phyloP scores from a whole-genome alignment of 2,329 filamentous ascomycete genomes.

The Chaetomium strumarium region DNA sequence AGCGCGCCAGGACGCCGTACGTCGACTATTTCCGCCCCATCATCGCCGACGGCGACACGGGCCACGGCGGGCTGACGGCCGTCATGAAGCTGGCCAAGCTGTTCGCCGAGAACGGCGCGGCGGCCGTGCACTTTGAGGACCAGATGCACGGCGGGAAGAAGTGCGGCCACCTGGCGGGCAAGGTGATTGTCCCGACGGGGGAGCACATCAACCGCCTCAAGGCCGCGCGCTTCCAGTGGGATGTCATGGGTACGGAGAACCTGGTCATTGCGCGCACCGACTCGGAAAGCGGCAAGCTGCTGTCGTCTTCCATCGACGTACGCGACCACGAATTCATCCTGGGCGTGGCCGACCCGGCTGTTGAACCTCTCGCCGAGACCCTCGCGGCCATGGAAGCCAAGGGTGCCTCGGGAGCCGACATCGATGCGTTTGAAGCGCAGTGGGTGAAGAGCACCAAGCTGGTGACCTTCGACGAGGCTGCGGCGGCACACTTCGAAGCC shows the following conservation, averaged over 20 bases:
- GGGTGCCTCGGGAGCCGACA: slow-evolving; percentile 71
- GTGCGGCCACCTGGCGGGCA: slow-evolving; percentile 92
- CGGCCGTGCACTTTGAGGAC: slow-evolving; percentile 95
- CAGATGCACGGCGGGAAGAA: slow-evolving; percentile 98
- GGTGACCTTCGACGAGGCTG: slow-evolving; percentile 88
- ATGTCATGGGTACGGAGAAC: slow-evolving; percentile 94
- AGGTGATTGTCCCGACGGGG: slow-evolving; percentile 86
- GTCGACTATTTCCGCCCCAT: slow-evolving; percentile 91
- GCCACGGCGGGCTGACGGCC: slow-evolving; percentile 85
- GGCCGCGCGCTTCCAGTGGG: slow-evolving; percentile 93
- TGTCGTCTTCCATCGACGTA: slow-evolving; percentile 86
- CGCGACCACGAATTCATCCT: slow-evolving; percentile 97
- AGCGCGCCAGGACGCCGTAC: slow-evolving; percentile 73
- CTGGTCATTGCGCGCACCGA: slow-evolving; percentile 92
- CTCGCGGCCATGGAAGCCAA: slow-evolving; percentile 82
- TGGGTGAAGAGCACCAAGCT: slow-evolving; percentile 87
- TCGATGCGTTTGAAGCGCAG: slow-evolving; percentile 76
- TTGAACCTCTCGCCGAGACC: slow-evolving; percentile 78
- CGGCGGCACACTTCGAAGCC: slow-evolving; percentile 63
- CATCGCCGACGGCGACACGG: slow-evolving; percentile 92
- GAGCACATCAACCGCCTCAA: slow-evolving; percentile 96
- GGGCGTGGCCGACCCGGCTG: slow-evolving; percentile 67
- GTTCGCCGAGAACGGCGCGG: slow-evolving; percentile 94
- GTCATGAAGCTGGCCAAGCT: slow-evolving; percentile 95
- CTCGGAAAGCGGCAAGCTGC: slow-evolving; percentile 84